Percentiles rank a stretch among this genome's conserved stretches.
These are phyloP conservation scores for Porpolomopsis calyptriformis DNA, from an alignment of 768 basidiomycete species.

Conservation along the genomic window DNA sequence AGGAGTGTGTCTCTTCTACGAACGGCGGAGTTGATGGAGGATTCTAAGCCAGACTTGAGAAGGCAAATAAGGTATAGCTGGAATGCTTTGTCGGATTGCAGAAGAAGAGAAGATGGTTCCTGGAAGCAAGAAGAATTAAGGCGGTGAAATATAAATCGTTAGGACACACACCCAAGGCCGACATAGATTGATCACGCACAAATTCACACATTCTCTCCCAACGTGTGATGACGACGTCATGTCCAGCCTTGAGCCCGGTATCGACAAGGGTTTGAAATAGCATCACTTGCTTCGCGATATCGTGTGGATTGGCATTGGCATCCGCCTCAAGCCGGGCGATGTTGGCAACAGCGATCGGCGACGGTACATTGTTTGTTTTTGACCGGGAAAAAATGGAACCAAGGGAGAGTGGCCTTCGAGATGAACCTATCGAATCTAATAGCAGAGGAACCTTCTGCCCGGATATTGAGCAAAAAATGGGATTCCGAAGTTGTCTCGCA, in stretches of 20 bases:
- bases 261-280: constrained; percentile 57
- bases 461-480: constrained; percentile 8
- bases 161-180: not conserved
- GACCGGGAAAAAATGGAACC: constrained; percentile 39
- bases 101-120: constrained; percentile 60
- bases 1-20: constrained; percentile 58
- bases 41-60: constrained; percentile 43
- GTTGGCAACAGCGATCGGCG: constrained; percentile 55
- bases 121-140: constrained; percentile 19
- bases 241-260: constrained; percentile 55
- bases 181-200: constrained; percentile 35
- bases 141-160: not conserved
- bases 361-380: constrained; percentile 36
- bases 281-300: constrained; percentile 58
- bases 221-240: constrained; percentile 61
- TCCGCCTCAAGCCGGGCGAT: constrained; percentile 70
- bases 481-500: constrained; percentile 11
- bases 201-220: constrained; percentile 83
- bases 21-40: constrained; percentile 55
- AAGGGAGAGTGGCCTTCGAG: constrained; percentile 28
- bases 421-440: constrained; percentile 12
- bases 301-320: constrained; percentile 62
- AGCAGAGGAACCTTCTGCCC: constrained; percentile 10
- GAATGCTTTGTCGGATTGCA: constrained; percentile 64
- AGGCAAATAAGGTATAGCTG: constrained; percentile 65